Conservation (phyloP, 164 flowering plant genomes). For the Dillenia turbinata region DNA sequence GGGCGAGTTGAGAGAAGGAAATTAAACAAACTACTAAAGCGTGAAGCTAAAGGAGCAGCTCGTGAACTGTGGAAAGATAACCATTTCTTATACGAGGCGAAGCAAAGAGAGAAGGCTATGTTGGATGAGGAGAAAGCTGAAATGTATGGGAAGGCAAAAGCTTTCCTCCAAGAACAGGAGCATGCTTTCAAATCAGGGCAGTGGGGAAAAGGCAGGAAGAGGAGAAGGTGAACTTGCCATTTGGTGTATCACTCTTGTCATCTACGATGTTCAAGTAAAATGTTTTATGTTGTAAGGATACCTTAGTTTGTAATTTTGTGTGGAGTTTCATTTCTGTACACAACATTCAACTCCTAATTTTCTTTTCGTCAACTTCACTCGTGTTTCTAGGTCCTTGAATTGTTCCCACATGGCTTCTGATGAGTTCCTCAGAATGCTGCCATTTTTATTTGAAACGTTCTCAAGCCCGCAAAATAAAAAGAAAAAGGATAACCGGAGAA, state of each 20-base stretch:
- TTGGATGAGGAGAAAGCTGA: slow-evolving; percentile 67
- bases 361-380: too few species aligned
- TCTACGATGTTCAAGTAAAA: too few species aligned
- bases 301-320: too few species aligned
- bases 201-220: slow-evolving; percentile 72
- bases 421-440: too few species aligned
- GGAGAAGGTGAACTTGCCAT: slow-evolving; percentile 41
- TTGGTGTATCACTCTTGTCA: not conserved
- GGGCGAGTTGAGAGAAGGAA: slow-evolving; percentile 70
- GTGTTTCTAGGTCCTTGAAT: too few species aligned
- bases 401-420: too few species aligned
- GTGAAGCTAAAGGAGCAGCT: slow-evolving; percentile 78
- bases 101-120: slow-evolving; percentile 42
- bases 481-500: too few species aligned
- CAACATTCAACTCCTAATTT: too few species aligned
- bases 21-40: slow-evolving; percentile 52
- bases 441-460: too few species aligned
- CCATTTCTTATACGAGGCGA: slow-evolving; percentile 57
- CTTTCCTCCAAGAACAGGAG: slow-evolving; percentile 93
- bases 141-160: slow-evolving; percentile 57
- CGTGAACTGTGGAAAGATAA: slow-evolving; percentile 91
- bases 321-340: too few species aligned
- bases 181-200: slow-evolving; percentile 95
- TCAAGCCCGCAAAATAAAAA: too few species aligned
- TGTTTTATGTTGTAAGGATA: too few species aligned